Evolutionary conservation across 352 stramenopile species (phyloP), one percentile per base, ranked within the genome.

Genomic region (Globisporangium okanoganense): DNA sequence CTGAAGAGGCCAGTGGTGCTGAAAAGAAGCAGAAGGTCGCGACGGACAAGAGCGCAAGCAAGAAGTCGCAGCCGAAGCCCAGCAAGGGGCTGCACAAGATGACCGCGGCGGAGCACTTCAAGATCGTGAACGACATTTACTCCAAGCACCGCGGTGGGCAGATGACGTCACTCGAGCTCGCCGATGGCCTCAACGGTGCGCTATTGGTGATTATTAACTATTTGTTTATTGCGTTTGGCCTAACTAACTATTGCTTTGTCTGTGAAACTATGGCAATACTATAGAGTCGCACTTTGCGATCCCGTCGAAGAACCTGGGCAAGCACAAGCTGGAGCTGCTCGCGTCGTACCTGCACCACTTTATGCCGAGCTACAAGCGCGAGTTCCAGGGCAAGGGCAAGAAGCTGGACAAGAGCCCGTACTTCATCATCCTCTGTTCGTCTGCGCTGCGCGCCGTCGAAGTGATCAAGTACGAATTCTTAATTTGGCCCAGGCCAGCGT

Each of bases 371-470:
- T 94, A 82, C 75, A 94, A 93, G 72, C 70, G 75, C 20, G 78
- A 92, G 35, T 94, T 95, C 66, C 36, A 75, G 12, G 85, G 85
- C 29, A 88, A 88, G 52, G 73, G 79, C 47, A 92, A 83, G 61
- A 83, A 83, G 36, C 71, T 85, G 20, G 94, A 97, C 60, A 95
- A 92, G 66, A 97, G 90, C 55, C 88, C 90, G 20, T 90, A 90
- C 65, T 87, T 98, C 18, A 73, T 98, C 48, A 85, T 98, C 35
- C 67, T 98, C 36, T 96, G 88, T 55, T 75, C 92, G 9, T 98
- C 95, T 13, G 95, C 95, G 13, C 67, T 97, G 41, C 88, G 95
- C 6, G 89, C 87, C 25, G 90, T 97, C 1, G 84, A 95, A 50
- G 69, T 98, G n/a, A 82, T 97, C 72, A 98, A 98, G 81, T 94